A percentile compares a stretch with the other conserved stretches of the same genome.
Evolutionary conservation across 1,139 yeast species (phyloP).

Genomic region (Lodderomyces elongisporus): DNA sequence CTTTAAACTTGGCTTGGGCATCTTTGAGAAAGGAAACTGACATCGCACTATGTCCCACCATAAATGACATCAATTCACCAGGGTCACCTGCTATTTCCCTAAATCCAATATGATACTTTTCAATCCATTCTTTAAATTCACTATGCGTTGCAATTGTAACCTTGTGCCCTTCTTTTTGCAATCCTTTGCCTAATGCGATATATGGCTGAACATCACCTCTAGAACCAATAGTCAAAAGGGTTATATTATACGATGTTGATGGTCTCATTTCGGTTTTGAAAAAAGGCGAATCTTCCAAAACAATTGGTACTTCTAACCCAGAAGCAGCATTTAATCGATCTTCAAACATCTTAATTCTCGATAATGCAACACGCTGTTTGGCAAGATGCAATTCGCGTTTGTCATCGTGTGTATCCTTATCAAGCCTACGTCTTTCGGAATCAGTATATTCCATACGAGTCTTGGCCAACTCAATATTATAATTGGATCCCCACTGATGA

Average conservation of each 20-base stretch:
- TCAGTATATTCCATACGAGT: constrained; percentile 13
- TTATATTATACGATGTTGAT: constrained; percentile 51
- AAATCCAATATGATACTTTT: constrained; percentile 60
- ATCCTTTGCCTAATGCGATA: constrained; percentile 79
- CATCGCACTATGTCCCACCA: constrained; percentile 88
- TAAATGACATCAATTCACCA: constrained; percentile 81
- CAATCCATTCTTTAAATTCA: constrained; percentile 77
- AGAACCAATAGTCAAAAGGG: constrained; percentile 84
- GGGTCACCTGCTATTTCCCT: constrained; percentile 87
- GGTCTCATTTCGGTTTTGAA: constrained; percentile 51
- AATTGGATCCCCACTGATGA: constrained; percentile 26
- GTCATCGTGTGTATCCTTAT: constrained; percentile 1
- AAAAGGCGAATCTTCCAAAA: constrained; percentile 61
- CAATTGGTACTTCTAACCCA: constrained; percentile 62
- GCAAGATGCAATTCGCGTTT: constrained; percentile 15
- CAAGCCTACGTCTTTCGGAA: constrained; percentile 8
- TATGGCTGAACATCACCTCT: constrained; percentile 97
- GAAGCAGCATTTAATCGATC: constrained; percentile 53
- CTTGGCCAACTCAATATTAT: constrained; percentile 16
- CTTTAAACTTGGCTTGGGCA: constrained; percentile 70
- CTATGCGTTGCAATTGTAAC: constrained; percentile 82
- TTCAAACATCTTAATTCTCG: constrained; percentile 59
- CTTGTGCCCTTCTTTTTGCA: constrained; percentile 71
- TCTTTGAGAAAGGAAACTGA: constrained; percentile 79
- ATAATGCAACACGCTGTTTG: constrained; percentile 31